Evolutionary conservation across 1,284 basidiomycete species (phyloP), one percentile per base, ranked within the genome.

Genomic region (Heterobasidion occidentale): DNA sequence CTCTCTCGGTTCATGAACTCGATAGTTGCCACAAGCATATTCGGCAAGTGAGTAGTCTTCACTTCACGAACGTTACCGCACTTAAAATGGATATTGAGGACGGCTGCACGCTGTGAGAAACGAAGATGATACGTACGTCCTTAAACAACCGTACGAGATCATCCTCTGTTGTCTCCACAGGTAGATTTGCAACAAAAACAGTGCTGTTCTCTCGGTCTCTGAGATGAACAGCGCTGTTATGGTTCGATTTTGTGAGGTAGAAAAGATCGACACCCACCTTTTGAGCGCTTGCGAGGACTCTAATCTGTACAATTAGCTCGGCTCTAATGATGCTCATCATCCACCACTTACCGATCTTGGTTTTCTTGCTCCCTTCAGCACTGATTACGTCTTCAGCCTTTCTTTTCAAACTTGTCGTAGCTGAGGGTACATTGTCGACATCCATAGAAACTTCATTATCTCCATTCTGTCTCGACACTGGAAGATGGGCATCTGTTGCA

Each of bases 121-220:
- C 44, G 45, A 17, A 36, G 19, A 42, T 44, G 19, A 55, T 9
- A 76, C 90, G 58, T 59, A 94, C 94, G 61, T 95, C 93, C 68
- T 86, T 87, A 74, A 99, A 98, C 9, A 98, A 74, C 0, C 71
- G 67, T 14, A 68, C 73, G n/a, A 98, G 67, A 14, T 91, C 88
- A 1, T 79, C 78, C 53, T 92, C 84, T 0, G 77, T 76, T 6
- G 79, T 77, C 42, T 77, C 76, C 1, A 69, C 49, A 0, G 85
- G 83, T 8, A 98, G 73, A 35, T 89, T 83, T 0, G 86, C 81
- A 7, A 98, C 88, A 53, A 98, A 89, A 1, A 98, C 88, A 0
- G 94, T 97, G 44, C 86, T 86, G 64, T 98, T 92, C 74, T 99
- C 97, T 52, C 97, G 92, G 71, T 99, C 97, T 59, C 96, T 94